Conservation (phyloP, 108 stramenopile genomes). For the Seminavis robusta region DNA sequence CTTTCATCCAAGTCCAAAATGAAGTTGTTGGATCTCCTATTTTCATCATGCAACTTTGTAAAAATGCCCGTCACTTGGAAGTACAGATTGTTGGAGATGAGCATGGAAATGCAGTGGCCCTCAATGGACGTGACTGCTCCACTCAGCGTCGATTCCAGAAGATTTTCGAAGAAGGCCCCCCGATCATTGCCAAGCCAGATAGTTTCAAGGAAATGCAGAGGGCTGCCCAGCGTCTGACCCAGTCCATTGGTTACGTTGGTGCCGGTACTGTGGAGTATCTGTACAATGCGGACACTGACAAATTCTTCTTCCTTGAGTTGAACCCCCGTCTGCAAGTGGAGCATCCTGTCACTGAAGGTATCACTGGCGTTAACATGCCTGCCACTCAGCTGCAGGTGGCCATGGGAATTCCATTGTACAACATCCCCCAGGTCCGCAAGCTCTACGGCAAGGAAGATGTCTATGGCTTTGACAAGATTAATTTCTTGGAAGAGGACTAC, state of each 20-base stretch:
- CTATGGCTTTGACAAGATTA: conserved; percentile 79
- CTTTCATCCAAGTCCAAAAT: conserved; percentile 87
- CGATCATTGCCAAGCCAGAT: conserved; percentile 78
- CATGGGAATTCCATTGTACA: conserved; percentile 96
- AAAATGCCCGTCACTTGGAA: conserved; percentile 97
- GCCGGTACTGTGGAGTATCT: conserved; percentile 99
- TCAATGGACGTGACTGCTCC: conserved; percentile 96
- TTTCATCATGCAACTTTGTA: conserved; percentile 98
- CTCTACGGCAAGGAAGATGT: conserved; percentile 83
- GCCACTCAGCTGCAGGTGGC: conserved; percentile 96
- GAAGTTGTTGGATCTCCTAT: conserved; percentile 96
- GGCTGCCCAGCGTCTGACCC: conserved; percentile 92
- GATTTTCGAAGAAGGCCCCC: conserved; percentile 98
- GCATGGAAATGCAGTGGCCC: conserved; percentile 94
- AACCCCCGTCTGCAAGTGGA: conserved; percentile 99
- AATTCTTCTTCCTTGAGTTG: conserved; percentile 97
- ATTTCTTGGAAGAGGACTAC: conserved; percentile 91
- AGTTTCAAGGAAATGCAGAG: conserved; percentile 93
- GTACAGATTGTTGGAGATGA: conserved; percentile 98
- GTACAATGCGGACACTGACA: conserved; percentile 90
- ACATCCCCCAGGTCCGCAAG: conserved; percentile 86
- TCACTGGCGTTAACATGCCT: conserved; percentile 88
- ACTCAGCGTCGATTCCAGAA: conserved; percentile 99
- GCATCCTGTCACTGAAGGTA: conserved; percentile 94
- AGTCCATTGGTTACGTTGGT: conserved; percentile 95